These are phyloP conservation scores for Nakataea oryzae DNA, from an alignment of 2,329 filamentous ascomycete species.

Conservation along the genomic window DNA sequence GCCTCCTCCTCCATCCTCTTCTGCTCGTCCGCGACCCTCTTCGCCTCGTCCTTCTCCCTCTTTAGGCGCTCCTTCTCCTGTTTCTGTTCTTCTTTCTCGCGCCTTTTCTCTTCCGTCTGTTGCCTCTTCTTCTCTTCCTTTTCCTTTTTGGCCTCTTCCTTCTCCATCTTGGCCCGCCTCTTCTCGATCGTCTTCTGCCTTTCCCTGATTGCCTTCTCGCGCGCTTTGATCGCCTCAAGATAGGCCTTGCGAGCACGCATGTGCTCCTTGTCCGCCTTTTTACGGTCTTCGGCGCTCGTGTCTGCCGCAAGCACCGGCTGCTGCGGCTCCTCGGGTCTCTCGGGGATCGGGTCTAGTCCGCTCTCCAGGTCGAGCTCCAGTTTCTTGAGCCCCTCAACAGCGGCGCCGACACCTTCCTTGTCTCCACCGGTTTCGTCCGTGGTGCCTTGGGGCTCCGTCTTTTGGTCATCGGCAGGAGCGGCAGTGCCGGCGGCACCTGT, in stretches of 20 bases:
- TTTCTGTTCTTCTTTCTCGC: conserved; percentile 18
- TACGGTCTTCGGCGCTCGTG: conserved; percentile 53
- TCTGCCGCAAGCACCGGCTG: conserved; percentile 47
- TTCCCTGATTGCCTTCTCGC: conserved; percentile 52
- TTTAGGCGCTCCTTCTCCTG: conserved; percentile 18
- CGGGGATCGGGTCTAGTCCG: conserved; percentile 23
- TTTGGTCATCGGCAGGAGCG: background rate
- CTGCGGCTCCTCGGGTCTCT: conserved; percentile 41
- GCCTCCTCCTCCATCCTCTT: conserved; percentile 7
- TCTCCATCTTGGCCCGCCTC: conserved; percentile 32
- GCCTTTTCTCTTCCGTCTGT: conserved; percentile 17
- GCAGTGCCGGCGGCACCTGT: background rate
- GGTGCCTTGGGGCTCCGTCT: background rate
- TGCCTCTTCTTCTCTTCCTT: conserved; percentile 16
- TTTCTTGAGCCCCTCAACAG: background rate
- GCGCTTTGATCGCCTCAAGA: conserved; percentile 55
- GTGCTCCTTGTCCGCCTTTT: conserved; percentile 59
- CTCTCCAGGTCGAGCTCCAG: background rate
- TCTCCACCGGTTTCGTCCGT: background rate
- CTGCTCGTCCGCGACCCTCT: conserved; percentile 7
- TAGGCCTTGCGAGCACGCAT: conserved; percentile 53
- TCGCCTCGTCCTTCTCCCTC: conserved; percentile 17
- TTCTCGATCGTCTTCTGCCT: conserved; percentile 50
- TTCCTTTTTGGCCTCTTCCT: conserved; percentile 24
- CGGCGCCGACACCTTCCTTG: background rate